These are phyloP conservation scores for Apiospora aurea DNA, from an alignment of 2,329 filamentous ascomycete species.

Conservation along the genomic window DNA sequence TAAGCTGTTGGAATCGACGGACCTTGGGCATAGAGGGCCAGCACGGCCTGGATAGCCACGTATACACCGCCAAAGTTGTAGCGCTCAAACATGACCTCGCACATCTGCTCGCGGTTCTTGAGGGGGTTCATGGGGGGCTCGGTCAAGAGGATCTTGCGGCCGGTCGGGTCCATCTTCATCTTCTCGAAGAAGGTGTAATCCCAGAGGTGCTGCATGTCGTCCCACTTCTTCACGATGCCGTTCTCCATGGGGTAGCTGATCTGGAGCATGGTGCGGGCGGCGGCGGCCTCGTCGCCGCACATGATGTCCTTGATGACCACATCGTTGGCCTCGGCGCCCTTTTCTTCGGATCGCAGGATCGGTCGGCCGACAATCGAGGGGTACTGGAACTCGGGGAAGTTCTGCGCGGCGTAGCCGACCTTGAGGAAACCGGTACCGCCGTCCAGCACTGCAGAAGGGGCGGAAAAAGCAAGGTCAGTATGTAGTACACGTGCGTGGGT, in stretches of 20 bases:
- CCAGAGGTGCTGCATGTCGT: slow-evolving; percentile 99
- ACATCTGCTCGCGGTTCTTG: slow-evolving; percentile 97
- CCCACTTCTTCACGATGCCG: slow-evolving; percentile 99
- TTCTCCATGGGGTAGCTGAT: slow-evolving; percentile 99
- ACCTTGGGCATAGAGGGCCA: slow-evolving; percentile 97
- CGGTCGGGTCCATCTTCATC: slow-evolving; percentile 88
- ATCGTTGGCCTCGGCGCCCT: slow-evolving; percentile 60
- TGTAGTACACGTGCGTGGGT: not conserved
- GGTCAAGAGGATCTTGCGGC: slow-evolving; percentile 95
- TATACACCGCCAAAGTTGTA: slow-evolving; percentile 97
- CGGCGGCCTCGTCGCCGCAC: slow-evolving; percentile 98
- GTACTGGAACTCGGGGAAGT: slow-evolving; percentile 99
- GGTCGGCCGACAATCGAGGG: slow-evolving; percentile 97
- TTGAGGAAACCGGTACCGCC: slow-evolving; percentile 99
- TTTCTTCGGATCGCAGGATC: slow-evolving; percentile 95
- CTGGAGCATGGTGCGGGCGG: slow-evolving; percentile 95
- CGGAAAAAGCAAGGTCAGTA: not conserved
- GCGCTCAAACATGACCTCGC: slow-evolving; percentile 98
- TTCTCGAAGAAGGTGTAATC: slow-evolving; percentile 99
- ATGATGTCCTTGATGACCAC: slow-evolving; percentile 96
- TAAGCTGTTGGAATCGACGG: slow-evolving; percentile 39
- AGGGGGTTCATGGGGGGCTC: slow-evolving; percentile 98
- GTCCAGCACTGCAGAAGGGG: slow-evolving; percentile 80
- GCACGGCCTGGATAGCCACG: slow-evolving; percentile 95
- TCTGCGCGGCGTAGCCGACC: slow-evolving; percentile 98